These are phyloP conservation scores for Paramecium biaurelia DNA, from an alignment of 73 alveolate species.

Conservation along the genomic window DNA sequence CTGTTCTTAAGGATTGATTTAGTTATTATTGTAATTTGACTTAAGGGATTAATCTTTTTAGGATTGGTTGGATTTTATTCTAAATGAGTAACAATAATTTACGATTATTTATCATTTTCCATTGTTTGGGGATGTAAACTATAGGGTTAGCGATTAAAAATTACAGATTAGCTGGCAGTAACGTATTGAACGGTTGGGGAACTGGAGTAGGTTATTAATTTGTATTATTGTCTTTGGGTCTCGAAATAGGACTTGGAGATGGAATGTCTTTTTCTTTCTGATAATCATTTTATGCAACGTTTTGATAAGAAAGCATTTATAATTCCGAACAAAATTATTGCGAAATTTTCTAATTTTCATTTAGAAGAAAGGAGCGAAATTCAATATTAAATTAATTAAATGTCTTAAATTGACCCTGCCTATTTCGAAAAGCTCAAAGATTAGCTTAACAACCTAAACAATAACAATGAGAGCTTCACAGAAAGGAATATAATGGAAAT, in stretches of 20 bases:
- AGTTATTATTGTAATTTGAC: not conserved
- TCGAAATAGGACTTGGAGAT: not conserved
- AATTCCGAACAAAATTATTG: not conserved
- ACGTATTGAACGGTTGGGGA: not conserved
- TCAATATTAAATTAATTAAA: not conserved
- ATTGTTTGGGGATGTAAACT: not conserved
- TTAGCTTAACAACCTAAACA: not conserved
- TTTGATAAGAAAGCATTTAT: not conserved
- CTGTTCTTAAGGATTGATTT: not conserved
- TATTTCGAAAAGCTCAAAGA: not conserved
- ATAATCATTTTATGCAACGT: not conserved
- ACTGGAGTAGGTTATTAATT: not conserved
- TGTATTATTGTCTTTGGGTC: not conserved
- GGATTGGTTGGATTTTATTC: not conserved
- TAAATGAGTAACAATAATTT: not conserved
- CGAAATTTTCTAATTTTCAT: not conserved
- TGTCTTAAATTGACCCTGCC: not conserved
- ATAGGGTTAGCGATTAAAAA: not conserved
- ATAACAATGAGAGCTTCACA: not conserved
- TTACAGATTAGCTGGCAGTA: constrained; percentile 1
- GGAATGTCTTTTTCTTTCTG: not conserved
- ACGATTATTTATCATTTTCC: not conserved
- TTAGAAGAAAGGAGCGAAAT: not conserved
- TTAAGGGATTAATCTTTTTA: not conserved
- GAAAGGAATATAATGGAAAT: not conserved